A percentile compares a stretch with the other conserved stretches of the same genome.
Evolutionary conservation across 257 asterid species (phyloP).

Genomic region (Solanum gandarillasii): DNA sequence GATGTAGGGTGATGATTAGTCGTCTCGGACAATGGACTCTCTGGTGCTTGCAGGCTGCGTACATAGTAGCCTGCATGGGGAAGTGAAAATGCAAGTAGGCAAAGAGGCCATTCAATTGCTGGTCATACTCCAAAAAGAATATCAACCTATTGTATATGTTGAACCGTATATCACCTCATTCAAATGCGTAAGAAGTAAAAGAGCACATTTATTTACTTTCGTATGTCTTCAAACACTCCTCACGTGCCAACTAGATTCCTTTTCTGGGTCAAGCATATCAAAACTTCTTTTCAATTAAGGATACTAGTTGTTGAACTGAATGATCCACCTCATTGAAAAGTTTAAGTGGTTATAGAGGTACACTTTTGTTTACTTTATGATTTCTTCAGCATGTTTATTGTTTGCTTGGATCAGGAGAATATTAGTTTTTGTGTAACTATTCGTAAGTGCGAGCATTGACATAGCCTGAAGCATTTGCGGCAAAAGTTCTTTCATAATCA

Average conservation of each 20-base stretch:
- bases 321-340: neutral
- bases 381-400: neutral
- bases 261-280: neutral
- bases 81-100: neutral
- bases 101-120: neutral
- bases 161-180: neutral
- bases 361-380: neutral
- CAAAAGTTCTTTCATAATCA: neutral
- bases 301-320: neutral
- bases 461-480: neutral
- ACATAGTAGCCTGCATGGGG: neutral
- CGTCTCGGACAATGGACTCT: neutral
- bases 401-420: neutral
- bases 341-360: neutral
- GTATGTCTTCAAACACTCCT: neutral
- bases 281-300: neutral
- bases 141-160: neutral
- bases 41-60: neutral
- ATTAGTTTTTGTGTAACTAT: neutral
- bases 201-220: neutral
- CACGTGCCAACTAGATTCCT: neutral
- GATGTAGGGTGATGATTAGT: neutral
- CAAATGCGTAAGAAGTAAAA: neutral
- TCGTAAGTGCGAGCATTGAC: neutral
- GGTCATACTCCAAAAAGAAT: neutral